phyloP scores from a whole-genome alignment of 768 basidiomycete genomes.

The Termitomyces bulborhizus region DNA sequence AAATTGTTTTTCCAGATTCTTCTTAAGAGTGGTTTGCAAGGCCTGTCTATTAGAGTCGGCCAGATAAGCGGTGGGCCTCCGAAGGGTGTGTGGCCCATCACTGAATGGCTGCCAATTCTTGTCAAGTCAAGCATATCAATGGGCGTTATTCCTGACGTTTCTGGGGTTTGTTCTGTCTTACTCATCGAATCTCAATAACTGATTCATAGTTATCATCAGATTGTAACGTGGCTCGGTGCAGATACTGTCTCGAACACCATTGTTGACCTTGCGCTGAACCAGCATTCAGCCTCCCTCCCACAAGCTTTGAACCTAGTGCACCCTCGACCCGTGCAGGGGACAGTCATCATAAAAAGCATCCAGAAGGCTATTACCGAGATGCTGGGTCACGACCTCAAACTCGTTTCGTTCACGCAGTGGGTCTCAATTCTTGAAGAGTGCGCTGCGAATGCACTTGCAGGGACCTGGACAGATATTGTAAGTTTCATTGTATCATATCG shows the following conservation, averaged over 20 bases:
- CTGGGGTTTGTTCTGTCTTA: constrained; percentile 19
- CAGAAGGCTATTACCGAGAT: neutral
- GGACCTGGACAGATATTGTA: constrained; percentile 1
- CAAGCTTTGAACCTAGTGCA: constrained; percentile 25
- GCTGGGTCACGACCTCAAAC: neutral
- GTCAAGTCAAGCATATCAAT: constrained; percentile 28
- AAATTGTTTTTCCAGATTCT: constrained; percentile 19
- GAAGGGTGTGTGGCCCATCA: constrained; percentile 31
- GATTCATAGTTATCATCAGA: constrained; percentile 7
- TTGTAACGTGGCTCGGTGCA: constrained; percentile 23
- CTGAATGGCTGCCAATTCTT: constrained; percentile 33
- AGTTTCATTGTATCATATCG: neutral
- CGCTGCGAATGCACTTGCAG: neutral
- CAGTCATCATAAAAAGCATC: constrained; percentile 3
- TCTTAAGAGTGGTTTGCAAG: constrained; percentile 21
- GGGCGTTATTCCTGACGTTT: constrained; percentile 20
- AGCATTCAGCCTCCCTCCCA: constrained; percentile 12
- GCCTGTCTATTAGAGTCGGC: constrained; percentile 26
- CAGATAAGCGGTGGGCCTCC: constrained; percentile 29
- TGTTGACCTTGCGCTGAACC: constrained; percentile 21
- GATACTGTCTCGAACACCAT: constrained; percentile 20
- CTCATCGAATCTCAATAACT: neutral
- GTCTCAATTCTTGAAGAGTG: constrained; percentile 9
- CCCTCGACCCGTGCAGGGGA: constrained; percentile 23
- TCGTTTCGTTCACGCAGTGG: constrained; percentile 14